phyloP scores from a whole-genome alignment of 176 grass and related monocot species.

The Hordeum vulgare region MorexV3_pseudomolecules_assembly NC_058520.1:588937654-588938153 shows the following conservation, averaged over 20 bases:
- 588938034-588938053: neutral
- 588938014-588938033: constrained; percentile 35
- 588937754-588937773: no score
- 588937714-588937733: no score
- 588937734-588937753: no score
- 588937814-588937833: no score
- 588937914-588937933: neutral
- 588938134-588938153: neutral
- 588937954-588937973: constrained; percentile 23
- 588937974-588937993: neutral
- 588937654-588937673: no score
- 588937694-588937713: no score
- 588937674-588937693: no score
- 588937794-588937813: no score
- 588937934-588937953: constrained; percentile 25
- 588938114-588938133: neutral
- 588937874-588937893: neutral
- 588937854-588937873: neutral
- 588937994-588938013: constrained; percentile 17
- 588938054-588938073: neutral
- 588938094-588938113: constrained; percentile 14
- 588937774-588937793: no score
- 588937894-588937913: neutral
- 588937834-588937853: no score
- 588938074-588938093: neutral